These are phyloP conservation scores for Geotrichum klebahnii DNA, from an alignment of 1,139 yeast species.

Conservation along the genomic window DNA sequence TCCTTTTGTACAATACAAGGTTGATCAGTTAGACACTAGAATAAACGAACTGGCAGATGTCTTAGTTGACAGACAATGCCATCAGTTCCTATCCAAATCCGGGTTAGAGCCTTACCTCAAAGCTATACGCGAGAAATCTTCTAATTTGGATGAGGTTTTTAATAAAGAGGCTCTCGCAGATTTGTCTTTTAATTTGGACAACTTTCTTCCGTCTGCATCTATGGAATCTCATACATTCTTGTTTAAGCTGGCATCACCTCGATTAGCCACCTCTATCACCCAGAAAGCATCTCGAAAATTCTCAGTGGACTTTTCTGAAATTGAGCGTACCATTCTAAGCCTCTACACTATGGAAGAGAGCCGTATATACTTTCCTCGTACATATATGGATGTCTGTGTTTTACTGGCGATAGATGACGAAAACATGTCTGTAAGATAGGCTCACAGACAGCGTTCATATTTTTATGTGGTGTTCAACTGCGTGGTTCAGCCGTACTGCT, in stretches of 20 bases:
- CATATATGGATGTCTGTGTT: constrained; percentile 22
- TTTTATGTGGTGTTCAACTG: too few relatives aligned
- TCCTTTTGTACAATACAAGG: constrained; percentile 34
- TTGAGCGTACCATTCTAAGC: constrained; percentile 29
- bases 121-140: neutral
- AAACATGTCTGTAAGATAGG: constrained; percentile 15
- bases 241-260: constrained; percentile 37
- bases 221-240: constrained; percentile 36
- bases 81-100: constrained; percentile 32
- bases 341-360: constrained; percentile 26
- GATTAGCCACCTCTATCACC: constrained; percentile 36
- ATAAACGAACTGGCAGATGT: constrained; percentile 35
- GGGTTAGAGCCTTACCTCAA: constrained; percentile 25
- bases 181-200: constrained; percentile 34
- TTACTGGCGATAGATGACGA: constrained; percentile 20
- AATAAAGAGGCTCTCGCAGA: constrained; percentile 37
- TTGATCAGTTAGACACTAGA: constrained; percentile 34
- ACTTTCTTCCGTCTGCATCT: constrained; percentile 39
- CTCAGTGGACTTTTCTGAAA: constrained; percentile 32
- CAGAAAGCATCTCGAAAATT: constrained; percentile 36
- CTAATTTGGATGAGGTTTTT: constrained; percentile 20
- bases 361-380: constrained; percentile 21
- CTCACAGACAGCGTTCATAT: too few relatives aligned
- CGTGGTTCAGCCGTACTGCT: too few relatives aligned
- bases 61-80: constrained; percentile 32